Conservation (phyloP, 257 asterid genomes). For the Penstemon barbatus region DNA sequence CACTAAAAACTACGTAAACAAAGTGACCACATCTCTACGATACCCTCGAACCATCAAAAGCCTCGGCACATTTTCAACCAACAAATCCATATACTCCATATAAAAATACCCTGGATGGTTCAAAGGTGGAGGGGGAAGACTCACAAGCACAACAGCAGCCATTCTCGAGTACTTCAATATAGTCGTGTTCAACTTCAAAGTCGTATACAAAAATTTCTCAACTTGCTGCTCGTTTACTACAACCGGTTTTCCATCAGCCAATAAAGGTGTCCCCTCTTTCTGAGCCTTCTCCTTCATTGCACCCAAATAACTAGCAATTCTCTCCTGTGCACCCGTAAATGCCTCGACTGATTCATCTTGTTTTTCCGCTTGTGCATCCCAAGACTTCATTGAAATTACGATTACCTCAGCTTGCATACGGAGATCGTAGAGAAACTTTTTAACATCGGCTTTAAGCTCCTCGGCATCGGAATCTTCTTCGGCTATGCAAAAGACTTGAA, state of each 20-base stretch:
- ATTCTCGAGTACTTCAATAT: slow-evolving; percentile 81
- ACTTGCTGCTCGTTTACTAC: slow-evolving; percentile 76
- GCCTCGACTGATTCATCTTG: slow-evolving; percentile 86
- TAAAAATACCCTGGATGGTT: slow-evolving; percentile 86
- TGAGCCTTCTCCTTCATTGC: slow-evolving; percentile 64
- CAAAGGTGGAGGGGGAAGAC: slow-evolving; percentile 90
- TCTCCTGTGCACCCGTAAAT: slow-evolving; percentile 57
- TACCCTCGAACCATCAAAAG: slow-evolving; percentile 91
- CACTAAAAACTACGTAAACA: slow-evolving; percentile 62
- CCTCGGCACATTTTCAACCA: slow-evolving; percentile 96
- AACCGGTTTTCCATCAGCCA: slow-evolving; percentile 82
- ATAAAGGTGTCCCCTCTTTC: slow-evolving; percentile 52
- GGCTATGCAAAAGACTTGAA: slow-evolving; percentile 93
- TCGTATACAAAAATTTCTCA: slow-evolving; percentile 81
- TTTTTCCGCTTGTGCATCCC: slow-evolving; percentile 76
- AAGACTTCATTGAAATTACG: slow-evolving; percentile 87
- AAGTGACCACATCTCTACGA: slow-evolving; percentile 90
- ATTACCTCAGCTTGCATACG: slow-evolving; percentile 98
- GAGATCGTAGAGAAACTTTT: slow-evolving; percentile 88
- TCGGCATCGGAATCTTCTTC: slow-evolving; percentile 97
- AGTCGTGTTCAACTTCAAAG: slow-evolving; percentile 79
- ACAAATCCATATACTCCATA: slow-evolving; percentile 95
- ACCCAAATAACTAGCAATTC: slow-evolving; percentile 59
- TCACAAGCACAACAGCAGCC: slow-evolving; percentile 96
- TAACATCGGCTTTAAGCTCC: slow-evolving; percentile 84